Percentiles rank a stretch among this genome's conserved stretches.
Evolutionary conservation across 139 green algal genomes (phyloP).

Genomic region (Edaphochlamys debaryana): DNA sequence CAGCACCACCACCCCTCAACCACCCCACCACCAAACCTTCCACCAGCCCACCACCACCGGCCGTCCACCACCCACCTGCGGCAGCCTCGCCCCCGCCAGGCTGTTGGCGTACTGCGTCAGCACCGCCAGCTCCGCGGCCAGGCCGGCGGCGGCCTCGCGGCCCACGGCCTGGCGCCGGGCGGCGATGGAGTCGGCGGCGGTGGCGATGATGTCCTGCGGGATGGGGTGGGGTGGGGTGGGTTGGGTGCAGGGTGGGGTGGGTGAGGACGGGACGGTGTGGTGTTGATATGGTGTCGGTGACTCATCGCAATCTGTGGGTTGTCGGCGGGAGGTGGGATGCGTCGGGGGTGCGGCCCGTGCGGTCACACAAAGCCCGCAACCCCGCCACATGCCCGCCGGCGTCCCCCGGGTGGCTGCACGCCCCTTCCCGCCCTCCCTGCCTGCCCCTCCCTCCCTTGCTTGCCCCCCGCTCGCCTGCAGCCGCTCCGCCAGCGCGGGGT

Average conservation of each 20-base stretch:
- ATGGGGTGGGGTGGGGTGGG: not conserved
- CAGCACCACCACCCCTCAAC: no score
- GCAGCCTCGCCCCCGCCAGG: slow-evolving; percentile 28
- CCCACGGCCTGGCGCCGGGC: slow-evolving; percentile 27
- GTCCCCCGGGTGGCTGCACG: no score
- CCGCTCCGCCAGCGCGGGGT: slow-evolving; percentile 51
- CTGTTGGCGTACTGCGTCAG: slow-evolving; percentile 41
- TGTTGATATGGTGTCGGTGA: no score
- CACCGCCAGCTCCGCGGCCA: slow-evolving; percentile 25
- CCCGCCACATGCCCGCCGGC: no score
- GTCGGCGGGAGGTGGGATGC: no score
- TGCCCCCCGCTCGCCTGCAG: slow-evolving; percentile 48
- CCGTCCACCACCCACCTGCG: slow-evolving; percentile 32
- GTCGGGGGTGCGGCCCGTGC: no score
- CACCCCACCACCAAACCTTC: no score
- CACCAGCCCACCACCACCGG: not conserved
- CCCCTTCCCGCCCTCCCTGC: no score
- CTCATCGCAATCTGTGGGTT: no score
- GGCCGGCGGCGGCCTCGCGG: not conserved
- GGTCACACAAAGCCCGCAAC: no score
- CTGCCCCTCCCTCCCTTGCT: no score
- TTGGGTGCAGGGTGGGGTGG: not conserved
- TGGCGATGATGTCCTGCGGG: slow-evolving; percentile 42
- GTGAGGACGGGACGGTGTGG: no score
- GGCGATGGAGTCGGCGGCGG: slow-evolving; percentile 40